Base-by-base conservation (phyloP, 441 rosid genomes). In the Brassica hybrid region DNA sequence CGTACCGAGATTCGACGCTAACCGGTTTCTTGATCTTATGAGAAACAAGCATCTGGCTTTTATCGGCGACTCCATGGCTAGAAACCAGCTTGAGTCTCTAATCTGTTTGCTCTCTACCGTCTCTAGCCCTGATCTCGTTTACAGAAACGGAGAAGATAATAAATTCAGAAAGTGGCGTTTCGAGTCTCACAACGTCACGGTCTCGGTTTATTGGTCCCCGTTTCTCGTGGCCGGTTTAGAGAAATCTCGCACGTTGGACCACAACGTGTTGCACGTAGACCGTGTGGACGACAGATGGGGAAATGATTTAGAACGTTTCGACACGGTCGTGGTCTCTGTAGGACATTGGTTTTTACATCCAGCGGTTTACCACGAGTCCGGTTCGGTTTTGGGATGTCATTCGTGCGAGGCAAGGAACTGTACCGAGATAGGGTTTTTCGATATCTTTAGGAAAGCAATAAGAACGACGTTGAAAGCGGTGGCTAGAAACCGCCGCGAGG, bases 291-390 rank as follows among this genome's bases (percentile, higher is more conserved):
- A 88, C 84, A 87, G 81, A 48, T 95, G 98, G 99, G 95, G 86
- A 0, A 79, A 73, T 12, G 95, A 89, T 75, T 70, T 95, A 69
- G 83, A 80, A 25, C 72, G 76, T 25, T 68, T 93, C 2, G 95
- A 91, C 74, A 70, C 83, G 83, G 63, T 90, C 59, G 83, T 95
- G 14, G 70, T 95, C 64, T 95, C 99, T 1, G 68, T 90, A 38
- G 99, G 99, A 60, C 99, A 93, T 78, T 93, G 99, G 99, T 95
- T 95, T 67, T 78, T 95, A 4, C 96, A 93, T 78, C 98, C 94
- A 1, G 97, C 99, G 11, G 94, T 91, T 62, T 95, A 88, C 77
- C 78, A 52, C 27, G 96, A 93, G 84, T 85, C 86, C 17, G 91
- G 82, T 79, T 79, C 84, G 32, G 84, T 85, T 10, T 63, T 95